phyloP scores from a whole-genome alignment of 2,329 filamentous ascomycete species.

The Xylaria hypoxylon region DNA sequence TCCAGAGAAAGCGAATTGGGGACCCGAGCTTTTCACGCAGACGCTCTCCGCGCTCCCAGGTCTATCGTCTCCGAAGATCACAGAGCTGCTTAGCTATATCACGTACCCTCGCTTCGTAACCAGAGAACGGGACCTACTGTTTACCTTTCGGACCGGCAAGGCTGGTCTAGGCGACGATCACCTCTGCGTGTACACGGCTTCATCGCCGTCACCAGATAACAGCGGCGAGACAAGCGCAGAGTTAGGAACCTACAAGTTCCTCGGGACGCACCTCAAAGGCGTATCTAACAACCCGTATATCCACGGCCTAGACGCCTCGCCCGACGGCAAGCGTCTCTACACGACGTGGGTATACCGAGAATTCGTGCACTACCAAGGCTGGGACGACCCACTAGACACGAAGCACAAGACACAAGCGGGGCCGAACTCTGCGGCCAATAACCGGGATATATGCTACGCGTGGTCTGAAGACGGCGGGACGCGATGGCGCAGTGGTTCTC shows the following conservation, averaged over 20 bases:
- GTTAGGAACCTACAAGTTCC: slow-evolving; percentile 54
- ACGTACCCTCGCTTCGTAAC: slow-evolving; percentile 63
- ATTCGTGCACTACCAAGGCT: slow-evolving; percentile 59
- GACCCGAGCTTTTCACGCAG: slow-evolving; percentile 52
- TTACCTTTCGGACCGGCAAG: slow-evolving; percentile 63
- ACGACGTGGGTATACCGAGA: slow-evolving; percentile 64
- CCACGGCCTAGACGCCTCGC: slow-evolving; percentile 58
- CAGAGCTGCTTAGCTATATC: slow-evolving; percentile 53
- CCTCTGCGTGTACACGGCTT: slow-evolving; percentile 58
- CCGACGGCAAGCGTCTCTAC: slow-evolving; percentile 51
- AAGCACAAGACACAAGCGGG: slow-evolving; percentile 58
- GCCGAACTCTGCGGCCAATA: slow-evolving; percentile 59
- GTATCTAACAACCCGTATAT: slow-evolving; percentile 63
- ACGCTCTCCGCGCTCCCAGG: slow-evolving; percentile 54
- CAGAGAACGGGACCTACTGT: slow-evolving; percentile 54
- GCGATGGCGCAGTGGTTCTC: slow-evolving; percentile 58
- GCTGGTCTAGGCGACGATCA: slow-evolving; percentile 63
- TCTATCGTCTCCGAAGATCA: slow-evolving; percentile 41
- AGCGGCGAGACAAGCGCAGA: background rate
- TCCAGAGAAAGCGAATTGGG: slow-evolving; percentile 51
- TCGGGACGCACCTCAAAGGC: slow-evolving; percentile 63
- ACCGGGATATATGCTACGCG: slow-evolving; percentile 63
- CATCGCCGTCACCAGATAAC: background rate
- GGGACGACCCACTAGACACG: slow-evolving; percentile 55
- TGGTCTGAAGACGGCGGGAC: slow-evolving; percentile 59